Evolutionary conservation across 129 eudicot genomes (phyloP).

Genomic region (Artemisia argyi): DNA sequence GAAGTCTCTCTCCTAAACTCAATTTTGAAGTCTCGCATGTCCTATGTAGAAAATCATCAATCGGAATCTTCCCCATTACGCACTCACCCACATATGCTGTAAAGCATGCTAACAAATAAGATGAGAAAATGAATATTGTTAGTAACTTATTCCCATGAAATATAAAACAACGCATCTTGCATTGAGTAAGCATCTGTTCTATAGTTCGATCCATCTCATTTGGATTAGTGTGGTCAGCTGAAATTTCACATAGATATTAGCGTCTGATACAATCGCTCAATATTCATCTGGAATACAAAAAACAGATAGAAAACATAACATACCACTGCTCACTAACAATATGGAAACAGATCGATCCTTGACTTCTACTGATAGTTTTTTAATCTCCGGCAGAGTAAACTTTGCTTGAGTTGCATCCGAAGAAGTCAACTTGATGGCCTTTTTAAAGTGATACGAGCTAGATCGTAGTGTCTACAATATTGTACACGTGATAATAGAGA

Average conservation of each 20-base stretch:
- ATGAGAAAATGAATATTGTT: too few relatives aligned
- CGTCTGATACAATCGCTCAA: too few relatives aligned
- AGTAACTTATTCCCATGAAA: too few relatives aligned
- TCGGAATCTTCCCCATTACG: slow-evolving; percentile 71
- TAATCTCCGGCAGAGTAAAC: slow-evolving; percentile 81
- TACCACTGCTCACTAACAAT: slow-evolving; percentile 89
- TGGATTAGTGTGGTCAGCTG: slow-evolving; percentile 9
- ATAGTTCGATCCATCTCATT: slow-evolving; percentile 35
- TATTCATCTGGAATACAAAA: too few relatives aligned
- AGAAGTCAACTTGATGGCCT: slow-evolving; percentile 44
- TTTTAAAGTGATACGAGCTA: slow-evolving; percentile 60
- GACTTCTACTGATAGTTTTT: slow-evolving; percentile 57
- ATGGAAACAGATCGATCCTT: slow-evolving; percentile 57
- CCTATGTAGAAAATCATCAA: slow-evolving; percentile 50
- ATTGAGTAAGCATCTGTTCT: slow-evolving; percentile 48
- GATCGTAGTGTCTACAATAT: slow-evolving; percentile 44
- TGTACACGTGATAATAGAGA: slow-evolving; percentile 31
- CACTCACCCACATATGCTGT: slow-evolving; percentile 61
- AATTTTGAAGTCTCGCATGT: slow-evolving; percentile 68
- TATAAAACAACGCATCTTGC: slow-evolving; percentile 58
- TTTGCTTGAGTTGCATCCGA: slow-evolving; percentile 30
- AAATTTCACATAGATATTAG: not conserved
- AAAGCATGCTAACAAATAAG: not conserved
- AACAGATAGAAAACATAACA: slow-evolving; percentile 19
- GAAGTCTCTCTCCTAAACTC: slow-evolving; percentile 64